Conservation (phyloP, 208 protist species). For the Trypanosoma cruzi region DNA sequence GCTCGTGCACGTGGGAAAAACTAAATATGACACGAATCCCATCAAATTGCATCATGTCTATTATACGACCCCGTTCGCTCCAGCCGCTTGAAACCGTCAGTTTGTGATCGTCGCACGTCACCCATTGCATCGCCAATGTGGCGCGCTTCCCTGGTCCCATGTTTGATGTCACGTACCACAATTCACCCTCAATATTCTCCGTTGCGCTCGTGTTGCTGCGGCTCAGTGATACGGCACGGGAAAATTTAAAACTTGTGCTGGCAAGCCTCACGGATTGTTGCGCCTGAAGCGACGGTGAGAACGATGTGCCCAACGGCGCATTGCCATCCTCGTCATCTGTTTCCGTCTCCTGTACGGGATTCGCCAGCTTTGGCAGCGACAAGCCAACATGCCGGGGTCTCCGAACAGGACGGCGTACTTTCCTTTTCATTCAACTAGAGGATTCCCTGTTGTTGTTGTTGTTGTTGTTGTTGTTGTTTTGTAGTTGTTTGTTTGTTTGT, state of each 20-base stretch:
- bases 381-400: too few relatives aligned
- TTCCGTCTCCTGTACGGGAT: background rate
- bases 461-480: too few relatives aligned
- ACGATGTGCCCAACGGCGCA: background rate
- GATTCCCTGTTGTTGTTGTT: too few relatives aligned
- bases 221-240: background rate
- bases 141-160: conserved; percentile 35
- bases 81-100: conserved; percentile 52
- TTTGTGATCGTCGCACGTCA: conserved; percentile 47
- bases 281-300: background rate
- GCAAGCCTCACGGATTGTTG: background rate
- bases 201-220: background rate
- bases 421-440: too few relatives aligned
- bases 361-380: background rate
- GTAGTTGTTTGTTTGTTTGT: too few relatives aligned
- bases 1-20: conserved; percentile 44
- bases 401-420: too few relatives aligned
- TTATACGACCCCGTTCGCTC: conserved; percentile 30
- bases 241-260: background rate
- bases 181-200: conserved; percentile 48
- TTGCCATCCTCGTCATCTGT: background rate
- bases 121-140: conserved; percentile 34
- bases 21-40: conserved; percentile 48
- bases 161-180: conserved; percentile 51
- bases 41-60: conserved; percentile 51